Evolutionary conservation across 164 flowering plant species (phyloP).

Genomic region (Dillenia suffruticosa): DNA sequence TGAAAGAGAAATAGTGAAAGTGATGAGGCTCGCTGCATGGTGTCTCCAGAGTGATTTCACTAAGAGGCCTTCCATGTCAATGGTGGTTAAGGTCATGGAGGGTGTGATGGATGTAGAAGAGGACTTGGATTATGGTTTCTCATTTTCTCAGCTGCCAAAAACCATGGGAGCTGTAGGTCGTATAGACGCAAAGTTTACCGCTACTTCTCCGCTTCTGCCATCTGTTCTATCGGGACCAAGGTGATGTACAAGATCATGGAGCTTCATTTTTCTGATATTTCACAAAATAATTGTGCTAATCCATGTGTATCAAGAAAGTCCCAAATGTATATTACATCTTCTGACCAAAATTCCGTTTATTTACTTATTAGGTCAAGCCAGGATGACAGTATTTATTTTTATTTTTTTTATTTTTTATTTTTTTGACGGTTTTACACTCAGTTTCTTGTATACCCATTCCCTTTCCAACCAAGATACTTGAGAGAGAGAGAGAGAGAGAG

Average conservation of each 20-base stretch:
- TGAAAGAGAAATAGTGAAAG: neutral
- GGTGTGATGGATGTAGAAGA: constrained; percentile 16
- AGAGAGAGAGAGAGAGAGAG: too few species aligned
- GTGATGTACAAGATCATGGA: neutral
- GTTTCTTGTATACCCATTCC: too few species aligned
- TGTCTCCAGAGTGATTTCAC: constrained; percentile 4
- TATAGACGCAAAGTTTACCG: neutral
- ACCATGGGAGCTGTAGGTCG: neutral
- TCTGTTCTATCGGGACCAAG: constrained; percentile 22
- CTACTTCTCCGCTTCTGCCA: constrained; percentile 5
- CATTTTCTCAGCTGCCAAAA: neutral
- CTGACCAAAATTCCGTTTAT: too few species aligned
- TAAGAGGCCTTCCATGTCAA: constrained; percentile 14
- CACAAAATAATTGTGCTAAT: too few species aligned
- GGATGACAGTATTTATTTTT: too few species aligned
- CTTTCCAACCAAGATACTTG: too few species aligned
- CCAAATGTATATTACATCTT: too few species aligned
- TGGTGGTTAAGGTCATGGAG: constrained; percentile 27
- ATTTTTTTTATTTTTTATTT: too few species aligned
- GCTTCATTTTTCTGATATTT: too few species aligned
- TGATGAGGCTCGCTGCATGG: constrained; percentile 6
- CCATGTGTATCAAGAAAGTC: too few species aligned
- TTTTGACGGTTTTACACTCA: too few species aligned
- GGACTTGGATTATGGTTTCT: constrained; percentile 9
- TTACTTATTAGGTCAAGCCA: too few species aligned